Evolutionary conservation across 2,329 filamentous ascomycete species (phyloP), one percentile per base, ranked within the genome.

Genomic region (Paracorniculantispora psalliotae): DNA sequence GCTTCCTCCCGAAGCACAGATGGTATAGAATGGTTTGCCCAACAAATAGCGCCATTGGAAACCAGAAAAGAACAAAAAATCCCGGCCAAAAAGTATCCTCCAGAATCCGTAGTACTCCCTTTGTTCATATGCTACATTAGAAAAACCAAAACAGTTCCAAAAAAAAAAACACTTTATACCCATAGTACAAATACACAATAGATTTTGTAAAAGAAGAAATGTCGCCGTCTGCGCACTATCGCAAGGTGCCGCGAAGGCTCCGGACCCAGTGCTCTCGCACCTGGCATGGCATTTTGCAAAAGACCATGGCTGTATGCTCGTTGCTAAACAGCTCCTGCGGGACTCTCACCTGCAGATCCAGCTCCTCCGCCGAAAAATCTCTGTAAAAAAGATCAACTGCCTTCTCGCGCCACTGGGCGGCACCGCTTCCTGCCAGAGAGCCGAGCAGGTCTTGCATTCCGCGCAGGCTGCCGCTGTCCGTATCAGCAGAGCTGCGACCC

Each of bases 271-370:
- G 81, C 61, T 77, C 74, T 50, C 82, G 73, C 61, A 85, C 69
- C 12, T 69, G 67, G 2, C 74, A 69, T 0, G 81, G 79, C 81
- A 85, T 85, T 71, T 85, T 85, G 72, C 81, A 83, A 63, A 85
- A 86, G 44, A 85, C 77, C 75, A 85, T 80, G 30, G 82, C 83
- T 67, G 83, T 84, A 66, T 79, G 81, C 62, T 84, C 79, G 63
- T 84, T 80, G n/a, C 80, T 77, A 26, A 85, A 73, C 1, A 81
- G 77, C 62, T 81, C 81, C 67, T 85, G 82, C 0, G 81, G 81
- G 35, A 85, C 81, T 68, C 81, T 82, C 41, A 85, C 73, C 72
- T 85, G 82, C 59, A 85, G 67, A 63, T 85, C 82, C 61, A 80
- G 72, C 60, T 85, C 81, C 63, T 85, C 82, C 50, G 79, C 76